A percentile compares a stretch with the other conserved stretches of the same genome.
These are phyloP conservation scores for Tetracladium maxilliforme DNA, from an alignment of 2,329 filamentous ascomycete species.

Conservation along the genomic window DNA sequence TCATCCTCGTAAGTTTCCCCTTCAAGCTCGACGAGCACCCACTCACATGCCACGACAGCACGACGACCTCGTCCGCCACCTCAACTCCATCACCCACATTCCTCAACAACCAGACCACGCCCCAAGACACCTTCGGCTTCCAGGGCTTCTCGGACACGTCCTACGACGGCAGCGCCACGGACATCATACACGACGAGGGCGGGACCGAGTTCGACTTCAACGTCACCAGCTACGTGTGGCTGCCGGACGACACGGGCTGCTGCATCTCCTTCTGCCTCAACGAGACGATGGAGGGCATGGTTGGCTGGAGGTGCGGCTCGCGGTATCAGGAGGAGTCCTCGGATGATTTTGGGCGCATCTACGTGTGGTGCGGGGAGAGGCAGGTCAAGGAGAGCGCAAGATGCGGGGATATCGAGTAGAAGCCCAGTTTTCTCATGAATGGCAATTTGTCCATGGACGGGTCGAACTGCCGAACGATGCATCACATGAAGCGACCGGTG, in stretches of 20 bases:
- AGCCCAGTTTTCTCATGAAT: no score
- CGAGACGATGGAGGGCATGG: slow-evolving; percentile 6
- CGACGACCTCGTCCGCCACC: no score
- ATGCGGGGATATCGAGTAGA: no score
- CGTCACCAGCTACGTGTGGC: slow-evolving; percentile 12
- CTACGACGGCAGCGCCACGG: slow-evolving; percentile 11
- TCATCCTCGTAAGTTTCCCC: no score
- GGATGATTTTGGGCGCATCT: slow-evolving; percentile 9
- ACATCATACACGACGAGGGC: slow-evolving; percentile 10
- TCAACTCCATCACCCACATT: slow-evolving; percentile 12
- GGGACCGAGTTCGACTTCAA: slow-evolving; percentile 9
- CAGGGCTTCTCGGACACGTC: slow-evolving; percentile 13
- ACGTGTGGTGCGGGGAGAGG: no score
- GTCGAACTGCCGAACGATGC: no score
- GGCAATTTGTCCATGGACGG: no score
- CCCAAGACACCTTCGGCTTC: slow-evolving; percentile 11
- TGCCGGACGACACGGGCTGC: slow-evolving; percentile 9
- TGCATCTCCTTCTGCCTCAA: slow-evolving; percentile 14
- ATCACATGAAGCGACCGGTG: no score
- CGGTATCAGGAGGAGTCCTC: slow-evolving; percentile 6
- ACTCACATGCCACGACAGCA: no score
- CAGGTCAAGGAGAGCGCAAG: no score
- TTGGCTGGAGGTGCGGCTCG: slow-evolving; percentile 12
- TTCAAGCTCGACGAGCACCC: no score
- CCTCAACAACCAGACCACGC: slow-evolving; percentile 11